phyloP scores from a whole-genome alignment of 192 early-diverging fungal genomes.

The Tieghemiomyces parasiticus region DNA sequence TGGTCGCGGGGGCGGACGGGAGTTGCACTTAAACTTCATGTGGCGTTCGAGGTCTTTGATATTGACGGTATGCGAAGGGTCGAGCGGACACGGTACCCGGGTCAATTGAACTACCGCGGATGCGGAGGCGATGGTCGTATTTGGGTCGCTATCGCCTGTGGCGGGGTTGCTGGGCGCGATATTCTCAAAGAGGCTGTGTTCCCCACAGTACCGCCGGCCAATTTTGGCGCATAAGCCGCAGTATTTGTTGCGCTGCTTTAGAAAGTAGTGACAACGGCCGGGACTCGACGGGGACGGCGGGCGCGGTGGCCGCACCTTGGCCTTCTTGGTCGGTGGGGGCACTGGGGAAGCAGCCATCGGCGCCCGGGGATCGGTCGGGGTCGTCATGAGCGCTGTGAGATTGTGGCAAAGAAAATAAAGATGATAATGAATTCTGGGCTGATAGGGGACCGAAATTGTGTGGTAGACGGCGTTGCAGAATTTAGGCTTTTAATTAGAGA shows the following conservation, averaged over 20 bases:
- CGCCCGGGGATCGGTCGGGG: too few species aligned
- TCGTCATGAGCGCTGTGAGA: too few species aligned
- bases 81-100: conserved; percentile 60
- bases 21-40: conserved; percentile 43
- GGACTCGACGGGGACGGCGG: not conserved
- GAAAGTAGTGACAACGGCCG: conserved; percentile 31
- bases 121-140: not conserved
- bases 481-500: too few species aligned
- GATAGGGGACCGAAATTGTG: too few species aligned
- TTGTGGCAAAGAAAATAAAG: too few species aligned
- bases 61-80: conserved; percentile 46
- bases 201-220: conserved; percentile 46
- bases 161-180: not conserved
- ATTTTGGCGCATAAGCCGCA: conserved; percentile 41
- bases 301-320: not conserved
- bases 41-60: conserved; percentile 37
- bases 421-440: too few species aligned
- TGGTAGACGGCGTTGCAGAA: too few species aligned
- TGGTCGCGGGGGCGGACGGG: conserved; percentile 27
- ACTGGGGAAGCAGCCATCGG: too few species aligned
- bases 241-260: conserved; percentile 41
- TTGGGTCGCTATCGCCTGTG: conserved; percentile 12
- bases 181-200: conserved; percentile 35
- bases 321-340: not conserved
- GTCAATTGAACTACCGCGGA: not conserved